A percentile compares a stretch with the other conserved stretches of the same genome.
Conservation (phyloP, 306 rosid genomes). For the Casuarina equisetifolia region DNA sequence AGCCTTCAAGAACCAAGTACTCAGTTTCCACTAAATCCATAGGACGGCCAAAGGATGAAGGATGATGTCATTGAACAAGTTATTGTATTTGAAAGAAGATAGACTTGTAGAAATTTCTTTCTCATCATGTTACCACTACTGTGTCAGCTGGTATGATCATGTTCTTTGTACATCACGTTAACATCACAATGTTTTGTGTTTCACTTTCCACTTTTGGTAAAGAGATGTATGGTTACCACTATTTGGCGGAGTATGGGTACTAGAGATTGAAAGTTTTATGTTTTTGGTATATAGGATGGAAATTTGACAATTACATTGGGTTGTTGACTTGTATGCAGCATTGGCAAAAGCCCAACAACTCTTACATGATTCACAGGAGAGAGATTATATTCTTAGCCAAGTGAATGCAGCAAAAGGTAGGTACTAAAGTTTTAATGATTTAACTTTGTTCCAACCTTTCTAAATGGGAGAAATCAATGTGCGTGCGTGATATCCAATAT, state of each 20-base stretch:
- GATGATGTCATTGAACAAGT: background rate
- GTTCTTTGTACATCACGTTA: background rate
- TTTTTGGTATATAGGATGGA: constrained; percentile 19
- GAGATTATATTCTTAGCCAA: constrained; percentile 84
- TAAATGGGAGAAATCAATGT: background rate
- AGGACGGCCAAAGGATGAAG: background rate
- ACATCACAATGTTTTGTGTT: background rate
- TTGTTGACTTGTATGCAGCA: constrained; percentile 59
- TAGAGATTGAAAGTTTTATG: background rate
- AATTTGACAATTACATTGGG: constrained; percentile 11
- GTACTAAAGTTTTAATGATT: constrained; percentile 23
- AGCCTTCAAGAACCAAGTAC: too few species aligned
- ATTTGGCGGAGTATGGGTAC: background rate
- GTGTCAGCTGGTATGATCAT: background rate
- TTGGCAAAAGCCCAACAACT: constrained; percentile 95
- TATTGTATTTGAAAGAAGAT: background rate
- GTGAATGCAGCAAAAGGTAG: constrained; percentile 92
- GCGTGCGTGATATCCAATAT: background rate
- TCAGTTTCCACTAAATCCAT: too few species aligned
- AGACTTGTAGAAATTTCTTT: background rate
- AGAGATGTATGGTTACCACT: constrained; percentile 3
- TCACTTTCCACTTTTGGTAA: background rate
- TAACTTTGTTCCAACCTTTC: constrained; percentile 8
- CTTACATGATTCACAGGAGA: constrained; percentile 89
- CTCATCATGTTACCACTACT: background rate